phyloP scores from a whole-genome alignment of 306 rosid genomes.

The Cajanus cajan region DNA sequence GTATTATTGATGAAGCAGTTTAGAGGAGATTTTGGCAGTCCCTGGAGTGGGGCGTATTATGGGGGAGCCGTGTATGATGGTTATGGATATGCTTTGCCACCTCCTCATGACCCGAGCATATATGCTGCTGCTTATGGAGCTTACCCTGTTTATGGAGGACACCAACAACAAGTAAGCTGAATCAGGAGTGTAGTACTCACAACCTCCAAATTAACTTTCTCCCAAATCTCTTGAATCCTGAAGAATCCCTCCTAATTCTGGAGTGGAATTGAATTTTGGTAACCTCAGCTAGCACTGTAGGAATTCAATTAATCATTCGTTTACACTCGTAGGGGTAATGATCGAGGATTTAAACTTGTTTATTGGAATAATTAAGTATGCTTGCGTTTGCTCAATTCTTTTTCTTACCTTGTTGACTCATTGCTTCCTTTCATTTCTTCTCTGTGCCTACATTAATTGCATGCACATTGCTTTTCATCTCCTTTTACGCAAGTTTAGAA shows the following conservation, averaged over 20 bases:
- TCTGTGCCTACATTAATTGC: too few species aligned
- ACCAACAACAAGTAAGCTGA: conserved; percentile 96
- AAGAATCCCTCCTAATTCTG: conserved; percentile 72
- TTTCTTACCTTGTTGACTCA: too few species aligned
- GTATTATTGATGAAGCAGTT: conserved; percentile 46
- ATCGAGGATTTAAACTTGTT: conserved; percentile 32
- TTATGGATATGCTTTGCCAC: conserved; percentile 77
- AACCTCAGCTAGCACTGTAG: conserved; percentile 50
- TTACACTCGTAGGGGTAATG: conserved; percentile 44
- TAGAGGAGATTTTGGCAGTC: conserved; percentile 69
- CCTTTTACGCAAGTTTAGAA: too few species aligned
- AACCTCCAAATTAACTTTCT: conserved; percentile 25
- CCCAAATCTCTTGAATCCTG: conserved; percentile 46
- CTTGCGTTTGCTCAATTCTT: background rate
- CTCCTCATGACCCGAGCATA: conserved; percentile 79
- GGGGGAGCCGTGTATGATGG: conserved; percentile 88
- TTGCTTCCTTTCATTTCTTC: background rate
- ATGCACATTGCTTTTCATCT: too few species aligned
- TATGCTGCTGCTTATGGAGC: conserved; percentile 88
- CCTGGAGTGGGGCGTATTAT: conserved; percentile 80
- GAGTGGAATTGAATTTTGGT: conserved; percentile 89
- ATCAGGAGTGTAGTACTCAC: conserved; percentile 31
- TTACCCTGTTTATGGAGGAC: conserved; percentile 82
- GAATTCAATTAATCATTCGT: conserved; percentile 62
- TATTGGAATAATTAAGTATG: conserved; percentile 36